Evolutionary conservation across 2,329 filamentous ascomycete genomes (phyloP).

Genomic region (Drechslerella dactyloides): DNA sequence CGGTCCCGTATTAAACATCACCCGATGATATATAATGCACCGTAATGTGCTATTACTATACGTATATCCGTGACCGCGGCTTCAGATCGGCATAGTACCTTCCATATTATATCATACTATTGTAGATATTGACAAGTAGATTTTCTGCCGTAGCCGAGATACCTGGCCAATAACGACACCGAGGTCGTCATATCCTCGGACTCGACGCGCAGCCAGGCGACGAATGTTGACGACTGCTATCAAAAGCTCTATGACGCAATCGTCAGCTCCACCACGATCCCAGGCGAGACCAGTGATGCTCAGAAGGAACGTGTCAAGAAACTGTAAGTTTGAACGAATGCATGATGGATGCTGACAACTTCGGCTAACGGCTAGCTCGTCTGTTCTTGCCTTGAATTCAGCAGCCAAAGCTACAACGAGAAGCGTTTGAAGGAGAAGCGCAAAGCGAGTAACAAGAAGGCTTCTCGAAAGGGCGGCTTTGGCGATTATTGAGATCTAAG

Average conservation of each 20-base stretch:
- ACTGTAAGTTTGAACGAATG: slow-evolving; percentile 19
- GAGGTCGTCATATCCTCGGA: slow-evolving; percentile 34
- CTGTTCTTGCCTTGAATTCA: neutral
- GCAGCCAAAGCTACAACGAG: slow-evolving; percentile 3
- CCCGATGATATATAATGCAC: no score
- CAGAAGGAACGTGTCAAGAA: slow-evolving; percentile 23
- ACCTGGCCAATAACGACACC: slow-evolving; percentile 13
- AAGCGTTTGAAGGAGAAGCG: slow-evolving; percentile 21
- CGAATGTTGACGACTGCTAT: slow-evolving; percentile 31
- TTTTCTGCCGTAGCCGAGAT: slow-evolving; percentile 10
- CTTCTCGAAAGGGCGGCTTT: slow-evolving; percentile 10
- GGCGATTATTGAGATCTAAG: neutral
- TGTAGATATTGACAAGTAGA: neutral
- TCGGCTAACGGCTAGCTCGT: neutral
- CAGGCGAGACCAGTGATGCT: slow-evolving; percentile 7
- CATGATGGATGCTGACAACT: neutral
- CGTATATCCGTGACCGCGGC: no score
- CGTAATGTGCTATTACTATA: no score
- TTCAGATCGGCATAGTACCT: neutral
- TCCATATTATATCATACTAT: neutral
- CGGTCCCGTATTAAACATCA: neutral
- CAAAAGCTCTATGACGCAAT: slow-evolving; percentile 21
- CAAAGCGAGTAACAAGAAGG: slow-evolving; percentile 23
- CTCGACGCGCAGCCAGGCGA: slow-evolving; percentile 22
- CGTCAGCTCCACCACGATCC: slow-evolving; percentile 1